Base-by-base conservation (phyloP, 176 grass and related monocot species). In the Eremochloa ophiuroides region DNA sequence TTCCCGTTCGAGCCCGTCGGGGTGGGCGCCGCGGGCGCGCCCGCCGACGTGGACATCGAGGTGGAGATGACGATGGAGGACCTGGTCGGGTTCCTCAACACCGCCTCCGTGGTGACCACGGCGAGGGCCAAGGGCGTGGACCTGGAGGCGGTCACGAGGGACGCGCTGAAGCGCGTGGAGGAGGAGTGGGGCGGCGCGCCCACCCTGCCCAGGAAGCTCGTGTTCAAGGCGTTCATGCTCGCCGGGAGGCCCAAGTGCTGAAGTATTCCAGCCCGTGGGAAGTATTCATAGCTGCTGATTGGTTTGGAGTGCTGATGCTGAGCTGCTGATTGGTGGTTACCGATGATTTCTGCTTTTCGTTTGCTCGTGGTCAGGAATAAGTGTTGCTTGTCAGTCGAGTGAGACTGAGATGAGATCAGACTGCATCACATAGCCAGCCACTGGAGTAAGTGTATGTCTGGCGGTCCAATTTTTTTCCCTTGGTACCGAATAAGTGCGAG, bases 1-100 rank as follows among this genome's bases (percentile, higher is more conserved):
- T 97, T 93, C 70, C 94, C 91, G 9, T 97, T 93, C 85, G 83
- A 93, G 73, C 83, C 76, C 67, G 39, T 97, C 66, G 88, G 94
- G 78, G 74, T 85, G 50, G 91, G 91, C 42, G 70, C 83, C 59
- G 88, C 93, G 80, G 91, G 94, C 65, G 61, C 62, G 70, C 94
- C 91, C 16, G 80, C 86, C 8, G 77, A 85, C 58, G 69, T 87
- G 31, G 81, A 91, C 50, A 89, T 97, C 48, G 88, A 85, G 73
- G 66, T 73, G 61, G 91, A 89, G 13, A 87, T 87, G 88, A 85
- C 88, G 40, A 47, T 93, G 31, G 88, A 80, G 38, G 88, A 83
- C 62, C 81, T 89, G 16, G 10, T 55, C 1, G 85, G 82, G 35
- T 61, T 89, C 40, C 0, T 94, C 25, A 88, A 66, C 85, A 93